Conservation (phyloP, 208 protist genomes). For the Tritrichomonas musculus region DNA sequence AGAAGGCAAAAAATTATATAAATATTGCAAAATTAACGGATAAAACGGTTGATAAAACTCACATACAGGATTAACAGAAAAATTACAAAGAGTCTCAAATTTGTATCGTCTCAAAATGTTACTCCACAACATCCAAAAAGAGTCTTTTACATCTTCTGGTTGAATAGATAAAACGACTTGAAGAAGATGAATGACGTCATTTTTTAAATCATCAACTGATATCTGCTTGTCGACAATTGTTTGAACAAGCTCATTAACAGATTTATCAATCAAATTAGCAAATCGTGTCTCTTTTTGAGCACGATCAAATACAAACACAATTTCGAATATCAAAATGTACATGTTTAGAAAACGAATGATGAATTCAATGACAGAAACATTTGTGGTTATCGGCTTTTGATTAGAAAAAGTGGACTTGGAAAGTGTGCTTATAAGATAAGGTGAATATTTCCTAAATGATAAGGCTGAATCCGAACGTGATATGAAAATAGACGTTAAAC, state of each 20-base stretch:
- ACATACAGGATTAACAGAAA: not conserved
- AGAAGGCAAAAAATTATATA: not conserved
- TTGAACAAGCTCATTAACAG: not conserved
- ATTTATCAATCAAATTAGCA: not conserved
- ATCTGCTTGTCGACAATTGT: not conserved
- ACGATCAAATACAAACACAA: not conserved
- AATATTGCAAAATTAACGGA: not conserved
- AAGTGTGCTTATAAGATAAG: not conserved
- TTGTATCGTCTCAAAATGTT: not conserved
- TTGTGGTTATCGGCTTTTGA: not conserved
- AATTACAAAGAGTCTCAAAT: not conserved
- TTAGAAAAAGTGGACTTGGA: not conserved
- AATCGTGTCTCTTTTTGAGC: not conserved
- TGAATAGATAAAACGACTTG: not conserved
- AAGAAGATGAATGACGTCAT: not conserved
- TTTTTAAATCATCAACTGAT: not conserved
- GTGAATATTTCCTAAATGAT: not conserved
- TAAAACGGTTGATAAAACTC: not conserved
- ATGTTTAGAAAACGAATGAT: not conserved
- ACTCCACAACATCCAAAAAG: not conserved
- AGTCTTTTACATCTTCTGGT: not conserved
- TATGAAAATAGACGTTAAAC: not conserved
- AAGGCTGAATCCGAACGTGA: not conserved
- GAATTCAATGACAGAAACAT: not conserved
- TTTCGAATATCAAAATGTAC: not conserved